Evolutionary conservation across 208 protist genomes (phyloP).

Genomic region (Histomonas meleagridis): DNA sequence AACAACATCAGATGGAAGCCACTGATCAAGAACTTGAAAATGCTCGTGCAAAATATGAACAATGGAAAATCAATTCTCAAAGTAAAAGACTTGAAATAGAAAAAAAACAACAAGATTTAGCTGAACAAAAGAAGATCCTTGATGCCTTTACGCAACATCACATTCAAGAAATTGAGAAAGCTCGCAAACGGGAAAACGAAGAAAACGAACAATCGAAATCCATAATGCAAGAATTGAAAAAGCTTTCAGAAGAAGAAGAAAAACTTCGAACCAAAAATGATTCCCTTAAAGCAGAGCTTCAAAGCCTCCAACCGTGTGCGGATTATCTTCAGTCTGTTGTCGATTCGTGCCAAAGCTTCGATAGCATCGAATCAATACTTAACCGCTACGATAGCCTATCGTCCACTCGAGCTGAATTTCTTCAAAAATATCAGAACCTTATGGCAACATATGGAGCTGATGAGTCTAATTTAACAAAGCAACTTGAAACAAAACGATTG

Average conservation of each 20-base stretch:
- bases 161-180: not conserved
- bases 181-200: not conserved
- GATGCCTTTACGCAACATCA: not conserved
- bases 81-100: not conserved
- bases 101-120: not conserved
- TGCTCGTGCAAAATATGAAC: not conserved
- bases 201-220: not conserved
- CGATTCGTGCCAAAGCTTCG: not conserved
- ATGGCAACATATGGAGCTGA: not conserved
- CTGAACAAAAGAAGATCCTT: not conserved
- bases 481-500: not conserved
- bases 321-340: not conserved
- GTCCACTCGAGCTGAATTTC: not conserved
- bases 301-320: not conserved
- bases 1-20: not conserved
- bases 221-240: not conserved
- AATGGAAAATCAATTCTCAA: conserved; percentile 9
- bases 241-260: not conserved
- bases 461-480: not conserved
- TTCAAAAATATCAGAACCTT: not conserved
- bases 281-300: not conserved
- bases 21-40: not conserved
- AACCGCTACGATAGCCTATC: not conserved
- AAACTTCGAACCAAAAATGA: not conserved
- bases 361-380: not conserved